phyloP scores from a whole-genome alignment of 176 grass and related monocot species.

The Bothriochloa decipiens region DNA sequence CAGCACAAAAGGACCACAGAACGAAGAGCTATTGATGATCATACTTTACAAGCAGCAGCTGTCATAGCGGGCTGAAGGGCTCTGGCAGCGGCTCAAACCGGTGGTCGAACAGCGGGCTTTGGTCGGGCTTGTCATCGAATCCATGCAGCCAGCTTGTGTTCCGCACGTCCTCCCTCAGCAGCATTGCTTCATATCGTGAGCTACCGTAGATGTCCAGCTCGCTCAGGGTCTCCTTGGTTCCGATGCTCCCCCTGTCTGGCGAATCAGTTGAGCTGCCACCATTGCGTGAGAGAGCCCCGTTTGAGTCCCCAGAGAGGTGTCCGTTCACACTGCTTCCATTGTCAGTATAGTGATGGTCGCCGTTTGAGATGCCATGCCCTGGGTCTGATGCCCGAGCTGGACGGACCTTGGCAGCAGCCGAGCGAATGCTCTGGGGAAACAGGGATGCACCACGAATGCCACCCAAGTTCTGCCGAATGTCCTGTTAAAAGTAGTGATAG shows the following conservation, averaged over 20 bases:
- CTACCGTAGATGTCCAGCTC: slow-evolving; percentile 85
- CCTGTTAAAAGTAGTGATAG: slow-evolving; percentile 43
- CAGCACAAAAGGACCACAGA: not conserved
- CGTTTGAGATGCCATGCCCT: slow-evolving; percentile 42
- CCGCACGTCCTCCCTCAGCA: slow-evolving; percentile 73
- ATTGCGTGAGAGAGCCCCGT: slow-evolving; percentile 43
- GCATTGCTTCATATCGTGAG: slow-evolving; percentile 78
- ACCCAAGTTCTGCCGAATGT: slow-evolving; percentile 90
- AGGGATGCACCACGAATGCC: slow-evolving; percentile 81
- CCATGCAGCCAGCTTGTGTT: slow-evolving; percentile 88
- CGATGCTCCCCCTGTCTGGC: slow-evolving; percentile 59
- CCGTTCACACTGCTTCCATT: slow-evolving; percentile 62
- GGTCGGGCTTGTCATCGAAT: slow-evolving; percentile 78
- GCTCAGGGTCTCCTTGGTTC: slow-evolving; percentile 65
- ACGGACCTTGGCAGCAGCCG: slow-evolving; percentile 51
- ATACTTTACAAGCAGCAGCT: slow-evolving; percentile 41
- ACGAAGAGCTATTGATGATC: not conserved
- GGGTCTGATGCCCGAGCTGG: slow-evolving; percentile 63
- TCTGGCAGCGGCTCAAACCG: slow-evolving; percentile 90
- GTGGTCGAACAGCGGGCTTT: slow-evolving; percentile 87
- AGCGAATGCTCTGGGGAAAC: slow-evolving; percentile 92
- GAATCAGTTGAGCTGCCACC: slow-evolving; percentile 55
- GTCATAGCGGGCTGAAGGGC: slow-evolving; percentile 82
- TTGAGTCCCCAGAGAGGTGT: slow-evolving; percentile 53
- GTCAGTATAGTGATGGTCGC: slow-evolving; percentile 43